Percentiles rank a stretch among this genome's conserved stretches.
Evolutionary conservation across 768 basidiomycete species (phyloP).

Genomic region (Omphalotus guepiniiformis): DNA sequence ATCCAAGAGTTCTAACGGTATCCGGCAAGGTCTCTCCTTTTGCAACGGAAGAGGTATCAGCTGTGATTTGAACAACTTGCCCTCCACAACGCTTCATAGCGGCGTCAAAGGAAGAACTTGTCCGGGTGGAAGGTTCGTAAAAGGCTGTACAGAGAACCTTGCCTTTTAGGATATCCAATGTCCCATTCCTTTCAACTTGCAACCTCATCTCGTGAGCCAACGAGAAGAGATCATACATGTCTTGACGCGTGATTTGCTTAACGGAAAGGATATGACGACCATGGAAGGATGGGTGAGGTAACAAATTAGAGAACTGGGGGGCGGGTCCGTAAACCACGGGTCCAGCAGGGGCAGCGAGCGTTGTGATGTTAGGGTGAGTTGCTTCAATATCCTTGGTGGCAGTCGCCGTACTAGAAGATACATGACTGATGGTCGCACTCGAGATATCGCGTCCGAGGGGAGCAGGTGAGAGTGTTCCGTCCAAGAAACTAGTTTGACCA

Average conservation of each 20-base stretch:
- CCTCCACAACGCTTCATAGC: conserved; percentile 99
- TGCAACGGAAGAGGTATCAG: conserved; percentile 79
- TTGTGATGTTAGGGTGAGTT: conserved; percentile 9
- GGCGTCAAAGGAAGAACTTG: conserved; percentile 93
- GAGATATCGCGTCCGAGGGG: conserved; percentile 74
- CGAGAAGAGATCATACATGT: conserved; percentile 91
- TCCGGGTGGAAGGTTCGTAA: conserved; percentile 96
- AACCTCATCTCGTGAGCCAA: conserved; percentile 96
- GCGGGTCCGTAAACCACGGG: conserved; percentile 27
- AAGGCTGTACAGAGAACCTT: conserved; percentile 89
- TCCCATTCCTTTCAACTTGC: conserved; percentile 89
- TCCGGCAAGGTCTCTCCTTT: conserved; percentile 95
- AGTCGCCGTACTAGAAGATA: conserved; percentile 4
- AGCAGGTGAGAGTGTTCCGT: conserved; percentile 64
- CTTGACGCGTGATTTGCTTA: conserved; percentile 86
- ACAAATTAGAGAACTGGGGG: conserved; percentile 37
- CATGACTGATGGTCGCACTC: conserved; percentile 46
- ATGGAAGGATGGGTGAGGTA: conserved; percentile 84
- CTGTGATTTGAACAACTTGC: conserved; percentile 81
- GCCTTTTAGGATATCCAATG: conserved; percentile 85
- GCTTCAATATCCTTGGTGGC: conserved; percentile 18
- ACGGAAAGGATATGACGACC: conserved; percentile 91
- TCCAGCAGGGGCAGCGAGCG: conserved; percentile 15
- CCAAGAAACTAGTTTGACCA: conserved; percentile 84
- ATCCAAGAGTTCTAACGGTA: conserved; percentile 90